Conservation (phyloP, 495 filamentous ascomycete genomes). For the Penicillium psychrofluorescens region DNA sequence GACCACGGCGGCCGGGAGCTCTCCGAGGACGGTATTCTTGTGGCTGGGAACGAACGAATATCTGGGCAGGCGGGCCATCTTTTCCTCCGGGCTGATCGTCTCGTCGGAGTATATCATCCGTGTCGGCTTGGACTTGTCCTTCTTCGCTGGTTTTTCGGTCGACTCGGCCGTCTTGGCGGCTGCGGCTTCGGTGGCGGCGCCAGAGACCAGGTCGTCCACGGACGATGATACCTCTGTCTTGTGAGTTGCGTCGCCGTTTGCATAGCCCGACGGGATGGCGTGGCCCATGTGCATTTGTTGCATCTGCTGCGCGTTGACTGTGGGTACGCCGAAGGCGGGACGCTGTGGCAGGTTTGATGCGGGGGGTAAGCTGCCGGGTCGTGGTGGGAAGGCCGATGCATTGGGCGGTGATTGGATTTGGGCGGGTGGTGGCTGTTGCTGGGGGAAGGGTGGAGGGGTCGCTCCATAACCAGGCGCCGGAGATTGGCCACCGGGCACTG, state of each 20-base stretch:
- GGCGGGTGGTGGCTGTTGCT: constrained; percentile 28
- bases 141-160: constrained; percentile 51
- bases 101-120: constrained; percentile 75
- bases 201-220: constrained; percentile 55
- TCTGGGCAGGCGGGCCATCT: constrained; percentile 68
- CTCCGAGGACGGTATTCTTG: constrained; percentile 27
- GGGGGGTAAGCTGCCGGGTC: constrained; percentile 44
- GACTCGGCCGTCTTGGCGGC: constrained; percentile 20
- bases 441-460: constrained; percentile 25
- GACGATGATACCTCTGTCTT: constrained; percentile 38
- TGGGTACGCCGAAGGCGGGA: constrained; percentile 50
- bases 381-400: constrained; percentile 22
- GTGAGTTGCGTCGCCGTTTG: constrained; percentile 32
- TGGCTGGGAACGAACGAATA: constrained; percentile 62
- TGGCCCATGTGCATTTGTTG: constrained; percentile 59
- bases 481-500: constrained; percentile 15
- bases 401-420: constrained; percentile 16
- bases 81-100: constrained; percentile 78
- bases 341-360: constrained; percentile 58
- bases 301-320: constrained; percentile 51
- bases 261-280: constrained; percentile 23
- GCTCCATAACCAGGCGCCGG: constrained; percentile 18
- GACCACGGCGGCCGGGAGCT: constrained; percentile 29
- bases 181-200: constrained; percentile 21
- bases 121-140: constrained; percentile 59